Evolutionary conservation across 352 stramenopile genomes (phyloP), one percentile per base, ranked within the genome.

Genomic region (Pythium aristosporum): DNA sequence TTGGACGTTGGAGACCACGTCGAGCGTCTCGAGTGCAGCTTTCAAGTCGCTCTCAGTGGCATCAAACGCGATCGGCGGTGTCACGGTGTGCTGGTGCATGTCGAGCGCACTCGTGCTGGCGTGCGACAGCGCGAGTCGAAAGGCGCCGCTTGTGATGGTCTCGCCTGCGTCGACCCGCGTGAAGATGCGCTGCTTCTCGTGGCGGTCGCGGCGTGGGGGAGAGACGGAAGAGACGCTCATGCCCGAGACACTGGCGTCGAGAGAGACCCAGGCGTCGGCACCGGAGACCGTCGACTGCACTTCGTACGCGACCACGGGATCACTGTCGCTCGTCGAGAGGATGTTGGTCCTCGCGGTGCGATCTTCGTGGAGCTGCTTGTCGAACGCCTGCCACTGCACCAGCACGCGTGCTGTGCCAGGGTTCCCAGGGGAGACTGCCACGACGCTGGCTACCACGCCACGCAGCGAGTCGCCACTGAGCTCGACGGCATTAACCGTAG

Each of bases 1-100:
- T 25, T 89, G 79, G 0, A 89, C 85, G 62, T 63, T 68, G 18
- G 69, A 67, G 37, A 95, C 73, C 20, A 82, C 72, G 8, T 88
- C 82, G n/a, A 97, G 74, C 16, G 68, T 80, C 60, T 94, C 75
- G 36, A 97, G 71, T 28, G 82, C 85, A 6, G 66, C 43, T 62
- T 94, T 89, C 57, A 96, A 67, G 15, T 80, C 60, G 20, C 58
- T 57, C 36, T 74, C 82, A 34, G 69, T 87, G 34, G 88, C 87
- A 65, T 91, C 85, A 59, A 92, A 92, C 43, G 80, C 52, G 54
- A 97, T 94, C 18, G 63, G 68, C 15, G 75, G 69, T 28, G 84
- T 90, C 34, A 88, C 57, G 1, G 64, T 69, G 48, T 52, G 71
- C 48, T 80, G 71, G n/a, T 77, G 73, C 30, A 74, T 59, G 49